Evolutionary conservation across 2,329 filamentous ascomycete species (phyloP).

Genomic region (Tothia fuscella): DNA sequence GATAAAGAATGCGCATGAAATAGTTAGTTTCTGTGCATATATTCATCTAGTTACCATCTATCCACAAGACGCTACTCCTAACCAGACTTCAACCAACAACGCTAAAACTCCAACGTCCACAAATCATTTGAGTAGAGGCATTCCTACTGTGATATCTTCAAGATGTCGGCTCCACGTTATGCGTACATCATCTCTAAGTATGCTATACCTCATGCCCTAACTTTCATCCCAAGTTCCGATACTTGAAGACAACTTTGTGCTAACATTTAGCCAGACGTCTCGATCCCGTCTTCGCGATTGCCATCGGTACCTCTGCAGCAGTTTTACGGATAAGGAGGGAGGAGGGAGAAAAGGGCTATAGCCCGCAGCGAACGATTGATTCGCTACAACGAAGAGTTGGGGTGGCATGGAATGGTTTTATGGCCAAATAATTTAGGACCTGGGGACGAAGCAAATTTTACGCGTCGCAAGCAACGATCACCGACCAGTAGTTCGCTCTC

Average conservation of each 20-base stretch:
- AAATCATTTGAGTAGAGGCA: not conserved
- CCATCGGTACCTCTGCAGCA: slow-evolving; percentile 35
- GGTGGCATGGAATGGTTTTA: slow-evolving; percentile 11
- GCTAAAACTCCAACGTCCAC: not conserved
- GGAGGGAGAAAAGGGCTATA: slow-evolving; percentile 29
- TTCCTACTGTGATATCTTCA: slow-evolving; percentile 2
- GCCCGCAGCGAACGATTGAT: slow-evolving; percentile 19
- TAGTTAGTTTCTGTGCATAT: not conserved
- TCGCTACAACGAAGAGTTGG: slow-evolving; percentile 19
- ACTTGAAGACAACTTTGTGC: not conserved
- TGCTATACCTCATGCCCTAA: slow-evolving; percentile 9
- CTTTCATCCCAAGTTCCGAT: not conserved
- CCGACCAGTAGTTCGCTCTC: too few species aligned
- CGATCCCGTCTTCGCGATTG: slow-evolving; percentile 37
- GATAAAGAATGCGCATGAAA: too few species aligned
- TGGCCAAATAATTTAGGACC: too few species aligned
- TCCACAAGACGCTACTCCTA: not conserved
- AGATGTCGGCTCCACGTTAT: slow-evolving; percentile 20
- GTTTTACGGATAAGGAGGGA: slow-evolving; percentile 30
- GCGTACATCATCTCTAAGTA: slow-evolving; percentile 35
- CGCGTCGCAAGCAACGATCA: too few species aligned
- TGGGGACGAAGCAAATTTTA: too few species aligned
- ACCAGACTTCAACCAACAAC: slow-evolving; percentile 1
- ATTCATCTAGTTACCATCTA: not conserved
- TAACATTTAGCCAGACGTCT: slow-evolving; percentile 25